These are phyloP conservation scores for Hymenoscyphus fructigenus DNA, from an alignment of 2,329 filamentous ascomycete genomes.

Conservation along the genomic window DNA sequence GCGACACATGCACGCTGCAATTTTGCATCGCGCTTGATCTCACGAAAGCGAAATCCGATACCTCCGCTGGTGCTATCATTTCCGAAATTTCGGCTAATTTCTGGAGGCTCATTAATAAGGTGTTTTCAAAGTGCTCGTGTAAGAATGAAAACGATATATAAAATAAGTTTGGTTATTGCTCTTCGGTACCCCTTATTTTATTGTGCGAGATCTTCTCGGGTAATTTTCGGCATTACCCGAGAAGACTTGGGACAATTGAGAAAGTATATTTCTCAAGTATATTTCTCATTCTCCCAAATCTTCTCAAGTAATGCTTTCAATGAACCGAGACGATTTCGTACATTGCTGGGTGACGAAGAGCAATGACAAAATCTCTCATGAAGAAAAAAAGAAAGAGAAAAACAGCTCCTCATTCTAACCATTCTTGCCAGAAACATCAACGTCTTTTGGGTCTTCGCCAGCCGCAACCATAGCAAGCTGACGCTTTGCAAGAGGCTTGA, in stretches of 20 bases:
- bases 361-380: too few relatives aligned
- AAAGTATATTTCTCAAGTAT: too few relatives aligned
- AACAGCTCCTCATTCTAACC: conserved; percentile 1
- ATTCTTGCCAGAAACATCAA: conserved; percentile 20
- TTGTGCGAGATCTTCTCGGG: too few relatives aligned
- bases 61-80: conserved; percentile 55
- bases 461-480: conserved; percentile 47
- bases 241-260: too few relatives aligned
- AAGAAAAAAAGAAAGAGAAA: conserved; percentile 5
- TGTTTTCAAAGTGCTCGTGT: not conserved
- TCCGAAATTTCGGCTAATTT: conserved; percentile 59
- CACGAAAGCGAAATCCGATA: conserved; percentile 60
- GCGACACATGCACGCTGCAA: conserved; percentile 46
- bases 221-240: too few relatives aligned
- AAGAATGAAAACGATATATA: not conserved
- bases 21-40: conserved; percentile 54
- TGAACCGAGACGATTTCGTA: too few relatives aligned
- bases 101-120: conserved; percentile 38
- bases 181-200: too few relatives aligned
- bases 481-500: conserved; percentile 52
- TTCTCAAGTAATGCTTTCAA: too few relatives aligned
- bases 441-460: conserved; percentile 44
- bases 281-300: too few relatives aligned
- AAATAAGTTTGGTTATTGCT: not conserved
- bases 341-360: too few relatives aligned